Conservation (phyloP, 2,329 filamentous ascomycete genomes). For the Aureobasidium subglaciale region DNA sequence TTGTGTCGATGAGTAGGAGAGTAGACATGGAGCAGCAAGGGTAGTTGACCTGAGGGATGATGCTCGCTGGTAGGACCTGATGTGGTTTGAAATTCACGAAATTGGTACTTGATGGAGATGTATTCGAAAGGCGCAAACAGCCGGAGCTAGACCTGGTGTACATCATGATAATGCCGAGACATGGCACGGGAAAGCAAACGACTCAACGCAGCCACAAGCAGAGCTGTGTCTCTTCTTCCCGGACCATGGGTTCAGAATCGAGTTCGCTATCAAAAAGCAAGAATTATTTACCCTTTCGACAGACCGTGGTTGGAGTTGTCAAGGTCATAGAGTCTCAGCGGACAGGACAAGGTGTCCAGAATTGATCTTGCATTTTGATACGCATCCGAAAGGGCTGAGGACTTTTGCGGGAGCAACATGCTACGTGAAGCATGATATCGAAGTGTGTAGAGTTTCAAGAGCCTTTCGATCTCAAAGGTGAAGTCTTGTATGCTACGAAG, state of each 20-base stretch:
- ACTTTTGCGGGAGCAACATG: neutral
- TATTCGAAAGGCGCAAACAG: neutral
- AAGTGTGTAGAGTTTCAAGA: too few relatives aligned
- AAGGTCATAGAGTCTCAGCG: neutral
- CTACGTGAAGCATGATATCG: too few relatives aligned
- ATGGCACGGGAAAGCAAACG: slow-evolving; percentile 1
- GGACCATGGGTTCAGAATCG: too few relatives aligned
- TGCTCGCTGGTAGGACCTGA: neutral
- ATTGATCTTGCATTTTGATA: neutral
- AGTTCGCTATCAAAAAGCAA: neutral
- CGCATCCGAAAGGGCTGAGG: neutral
- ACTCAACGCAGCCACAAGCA: neutral
- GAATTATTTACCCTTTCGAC: too few relatives aligned
- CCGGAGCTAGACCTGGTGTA: neutral
- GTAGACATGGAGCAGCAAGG: neutral
- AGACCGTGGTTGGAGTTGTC: neutral
- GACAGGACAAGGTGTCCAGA: neutral
- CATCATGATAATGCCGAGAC: neutral
- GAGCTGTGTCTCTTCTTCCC: neutral
- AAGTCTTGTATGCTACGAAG: neutral
- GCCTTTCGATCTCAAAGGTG: neutral
- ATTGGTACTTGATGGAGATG: neutral
- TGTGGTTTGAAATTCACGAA: neutral
- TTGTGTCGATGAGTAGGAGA: neutral
- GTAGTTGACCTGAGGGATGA: neutral